phyloP scores from a whole-genome alignment of 139 green algal genomes.

The Chlamydomonas applanata region DNA sequence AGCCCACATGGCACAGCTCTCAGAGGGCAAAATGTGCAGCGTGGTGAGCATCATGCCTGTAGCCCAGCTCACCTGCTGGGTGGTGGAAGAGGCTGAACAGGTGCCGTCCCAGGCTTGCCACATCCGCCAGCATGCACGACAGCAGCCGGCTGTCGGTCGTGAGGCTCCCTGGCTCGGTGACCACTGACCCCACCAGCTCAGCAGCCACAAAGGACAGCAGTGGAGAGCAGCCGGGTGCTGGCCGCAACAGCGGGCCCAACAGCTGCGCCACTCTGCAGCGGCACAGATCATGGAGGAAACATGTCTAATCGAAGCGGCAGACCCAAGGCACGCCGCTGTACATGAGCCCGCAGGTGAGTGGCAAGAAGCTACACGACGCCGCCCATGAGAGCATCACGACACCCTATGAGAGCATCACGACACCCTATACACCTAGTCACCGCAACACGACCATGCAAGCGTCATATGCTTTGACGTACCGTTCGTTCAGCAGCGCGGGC shows the following conservation, averaged over 20 bases:
- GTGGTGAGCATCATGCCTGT: not conserved
- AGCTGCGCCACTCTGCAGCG: constrained; percentile 14
- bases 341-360: too few species aligned
- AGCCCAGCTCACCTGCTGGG: constrained; percentile 36
- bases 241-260: constrained; percentile 29
- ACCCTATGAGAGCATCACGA: too few species aligned
- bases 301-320: too few species aligned
- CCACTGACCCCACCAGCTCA: constrained; percentile 31
- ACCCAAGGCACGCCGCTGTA: too few species aligned
- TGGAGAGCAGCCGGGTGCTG: constrained; percentile 4
- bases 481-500: constrained; percentile 2
- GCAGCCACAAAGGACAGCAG: constrained; percentile 51
- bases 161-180: constrained; percentile 21
- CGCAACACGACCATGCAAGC: too few species aligned
- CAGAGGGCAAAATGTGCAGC: not conserved
- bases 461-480: not conserved
- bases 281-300: constrained; percentile 11
- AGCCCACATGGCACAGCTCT: too few species aligned
- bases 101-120: constrained; percentile 59
- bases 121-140: constrained; percentile 45
- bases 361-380: too few species aligned
- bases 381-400: too few species aligned
- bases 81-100: constrained; percentile 82
- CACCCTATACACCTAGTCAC: too few species aligned
- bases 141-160: constrained; percentile 64